Conservation (phyloP, 345 rosid genomes). For the Populus euphratica region DNA sequence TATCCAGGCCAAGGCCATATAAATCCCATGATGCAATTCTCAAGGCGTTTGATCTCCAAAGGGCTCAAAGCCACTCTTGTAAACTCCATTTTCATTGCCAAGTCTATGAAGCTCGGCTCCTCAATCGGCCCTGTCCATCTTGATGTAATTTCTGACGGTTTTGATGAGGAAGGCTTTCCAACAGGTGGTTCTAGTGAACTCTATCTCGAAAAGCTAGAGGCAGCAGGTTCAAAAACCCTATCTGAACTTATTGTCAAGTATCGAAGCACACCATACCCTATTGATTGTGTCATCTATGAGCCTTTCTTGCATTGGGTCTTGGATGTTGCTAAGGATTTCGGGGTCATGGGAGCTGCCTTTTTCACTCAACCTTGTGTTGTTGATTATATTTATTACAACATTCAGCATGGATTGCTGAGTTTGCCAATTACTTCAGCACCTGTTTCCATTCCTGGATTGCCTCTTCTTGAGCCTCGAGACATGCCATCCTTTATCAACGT, state of each 20-base stretch:
- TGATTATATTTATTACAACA: slow-evolving; percentile 46
- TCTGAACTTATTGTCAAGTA: slow-evolving; percentile 40
- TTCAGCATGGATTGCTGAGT: slow-evolving; percentile 34
- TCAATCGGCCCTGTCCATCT: slow-evolving; percentile 12
- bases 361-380: slow-evolving; percentile 68
- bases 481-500: slow-evolving; percentile 19
- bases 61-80: slow-evolving; percentile 14
- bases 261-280: slow-evolving; percentile 28
- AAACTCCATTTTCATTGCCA: slow-evolving; percentile 16
- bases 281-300: slow-evolving; percentile 56
- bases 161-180: slow-evolving; percentile 3
- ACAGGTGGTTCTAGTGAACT: not conserved
- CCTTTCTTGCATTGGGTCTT: slow-evolving; percentile 60
- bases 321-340: slow-evolving; percentile 52
- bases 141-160: slow-evolving; percentile 23
- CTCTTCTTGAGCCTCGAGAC: slow-evolving; percentile 16
- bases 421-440: slow-evolving; percentile 37
- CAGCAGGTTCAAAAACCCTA: slow-evolving; percentile 45
- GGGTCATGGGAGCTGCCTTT: slow-evolving; percentile 48
- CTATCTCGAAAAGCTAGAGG: slow-evolving; percentile 21
- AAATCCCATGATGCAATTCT: slow-evolving; percentile 27
- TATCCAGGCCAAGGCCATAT: slow-evolving; percentile 27
- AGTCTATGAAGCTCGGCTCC: slow-evolving; percentile 12
- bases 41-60: slow-evolving; percentile 18
- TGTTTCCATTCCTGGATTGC: slow-evolving; percentile 25